Conservation (phyloP, 169 alveolate species). For the Plasmodium knowlesi region DNA sequence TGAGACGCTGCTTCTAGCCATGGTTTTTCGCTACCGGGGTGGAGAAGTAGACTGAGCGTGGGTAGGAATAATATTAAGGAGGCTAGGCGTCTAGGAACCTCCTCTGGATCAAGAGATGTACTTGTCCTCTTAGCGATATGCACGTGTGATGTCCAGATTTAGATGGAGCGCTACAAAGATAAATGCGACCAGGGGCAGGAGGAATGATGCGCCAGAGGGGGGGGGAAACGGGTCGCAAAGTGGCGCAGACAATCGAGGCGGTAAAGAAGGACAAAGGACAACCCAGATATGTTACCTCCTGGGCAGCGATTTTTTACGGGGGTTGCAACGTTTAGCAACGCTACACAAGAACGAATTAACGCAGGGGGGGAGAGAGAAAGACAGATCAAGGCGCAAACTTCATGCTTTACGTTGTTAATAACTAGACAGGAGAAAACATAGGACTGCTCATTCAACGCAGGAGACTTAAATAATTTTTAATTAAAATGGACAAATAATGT, state of each 20-base stretch:
- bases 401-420: neutral
- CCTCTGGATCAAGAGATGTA: neutral
- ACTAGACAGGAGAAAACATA: neutral
- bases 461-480: neutral
- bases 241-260: neutral
- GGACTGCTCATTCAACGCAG: neutral
- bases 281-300: neutral
- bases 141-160: neutral
- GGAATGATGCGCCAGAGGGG: too few species aligned
- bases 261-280: neutral
- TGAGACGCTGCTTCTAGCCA: slow-evolving; percentile 3
- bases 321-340: neutral
- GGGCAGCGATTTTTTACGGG: neutral
- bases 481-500: neutral
- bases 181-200: neutral
- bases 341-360: neutral
- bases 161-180: neutral
- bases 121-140: neutral
- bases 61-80: neutral
- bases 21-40: neutral
- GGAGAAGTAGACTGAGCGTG: neutral
- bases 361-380: neutral
- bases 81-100: neutral
- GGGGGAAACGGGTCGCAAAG: neutral
- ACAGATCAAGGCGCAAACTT: neutral